Evolutionary conservation across 2,329 filamentous ascomycete genomes (phyloP), one percentile per base, ranked within the genome.

Genomic region (Fusarium camptoceras): DNA sequence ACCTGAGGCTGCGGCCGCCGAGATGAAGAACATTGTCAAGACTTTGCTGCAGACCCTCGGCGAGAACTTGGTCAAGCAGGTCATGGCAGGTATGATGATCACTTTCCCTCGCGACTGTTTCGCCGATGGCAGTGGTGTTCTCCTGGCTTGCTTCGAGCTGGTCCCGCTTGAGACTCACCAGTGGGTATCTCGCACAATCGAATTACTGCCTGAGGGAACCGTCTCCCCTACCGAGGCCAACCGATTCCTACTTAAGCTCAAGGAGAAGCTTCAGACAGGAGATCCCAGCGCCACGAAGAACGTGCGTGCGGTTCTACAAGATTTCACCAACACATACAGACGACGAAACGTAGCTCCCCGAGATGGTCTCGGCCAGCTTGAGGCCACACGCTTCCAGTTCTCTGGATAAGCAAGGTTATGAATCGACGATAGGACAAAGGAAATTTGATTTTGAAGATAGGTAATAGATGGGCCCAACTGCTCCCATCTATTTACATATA

Each of bases 51-150:
- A 86, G 4, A 82, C 85, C 2, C 89, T 94, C 69, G 94, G 96
- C 39, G 91, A 94, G 75, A 83, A 89, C 59, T 85, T 99, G 28
- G 91, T 96, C 10, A 95, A 97, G 81, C 92, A 94, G 69, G 91
- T 97, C 61, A 86, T 99, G 83, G 96, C 94, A 2, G 96, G 96
- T 64, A 97, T 99, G 94, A 98, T 99, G 95, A 98, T 98, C 79
- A 97, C 92, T 1, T 99, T 99, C 82, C 97, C 96, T 0, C 89
- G 93, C 44, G 96, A 98, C 79, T 98, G 94, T 81, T 97, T 98
- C 77, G 91, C 94, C 1, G 96, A 99, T 77, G 94, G 94, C 18
- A 97, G 94, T 50, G 94, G 94, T 7, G 93, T 97, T n/a, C 83
- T 99, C 55, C 88, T 99, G 64, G 91, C 91, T 6, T 85, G 98